Conservation (phyloP, 1,139 yeast genomes). For the Sugiyamaella grinbergsii region DNA sequence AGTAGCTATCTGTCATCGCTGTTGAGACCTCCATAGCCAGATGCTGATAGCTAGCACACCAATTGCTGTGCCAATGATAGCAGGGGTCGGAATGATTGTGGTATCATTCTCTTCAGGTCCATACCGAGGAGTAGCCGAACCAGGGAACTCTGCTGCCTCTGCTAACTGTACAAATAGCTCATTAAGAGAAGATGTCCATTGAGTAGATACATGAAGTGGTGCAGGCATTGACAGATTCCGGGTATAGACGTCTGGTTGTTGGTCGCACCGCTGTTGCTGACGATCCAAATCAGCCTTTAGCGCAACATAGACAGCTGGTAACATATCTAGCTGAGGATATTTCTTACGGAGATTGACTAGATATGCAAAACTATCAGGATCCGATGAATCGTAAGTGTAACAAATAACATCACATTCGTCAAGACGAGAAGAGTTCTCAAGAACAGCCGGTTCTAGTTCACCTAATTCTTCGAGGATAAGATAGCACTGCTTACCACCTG, state of each 20-base stretch:
- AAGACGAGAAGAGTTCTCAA: conserved; percentile 68
- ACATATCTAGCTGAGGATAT: conserved; percentile 60
- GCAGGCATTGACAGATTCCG: conserved; percentile 67
- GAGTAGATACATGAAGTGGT: conserved; percentile 82
- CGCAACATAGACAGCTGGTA: conserved; percentile 89
- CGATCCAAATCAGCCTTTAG: conserved; percentile 92
- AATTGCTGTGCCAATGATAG: conserved; percentile 17
- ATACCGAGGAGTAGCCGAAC: conserved; percentile 75
- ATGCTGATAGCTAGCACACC: conserved; percentile 27
- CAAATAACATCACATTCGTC: conserved; percentile 91
- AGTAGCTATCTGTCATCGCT: no score
- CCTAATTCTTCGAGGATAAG: conserved; percentile 88
- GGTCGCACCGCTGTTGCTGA: conserved; percentile 84
- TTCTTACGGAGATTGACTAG: conserved; percentile 65
- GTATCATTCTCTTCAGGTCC: conserved; percentile 65
- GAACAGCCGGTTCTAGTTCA: conserved; percentile 77
- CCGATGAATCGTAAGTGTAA: conserved; percentile 88
- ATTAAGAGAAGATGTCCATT: conserved; percentile 83
- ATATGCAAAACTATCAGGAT: conserved; percentile 90
- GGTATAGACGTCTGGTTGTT: conserved; percentile 87
- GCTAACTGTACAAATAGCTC: conserved; percentile 86
- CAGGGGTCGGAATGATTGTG: conserved; percentile 47
- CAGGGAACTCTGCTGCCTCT: conserved; percentile 83
- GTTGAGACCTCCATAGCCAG: conserved; percentile 23
- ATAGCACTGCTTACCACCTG: conserved; percentile 95